Base-by-base conservation (phyloP, 352 stramenopile species). In the Phytophthora fragariae region DNA sequence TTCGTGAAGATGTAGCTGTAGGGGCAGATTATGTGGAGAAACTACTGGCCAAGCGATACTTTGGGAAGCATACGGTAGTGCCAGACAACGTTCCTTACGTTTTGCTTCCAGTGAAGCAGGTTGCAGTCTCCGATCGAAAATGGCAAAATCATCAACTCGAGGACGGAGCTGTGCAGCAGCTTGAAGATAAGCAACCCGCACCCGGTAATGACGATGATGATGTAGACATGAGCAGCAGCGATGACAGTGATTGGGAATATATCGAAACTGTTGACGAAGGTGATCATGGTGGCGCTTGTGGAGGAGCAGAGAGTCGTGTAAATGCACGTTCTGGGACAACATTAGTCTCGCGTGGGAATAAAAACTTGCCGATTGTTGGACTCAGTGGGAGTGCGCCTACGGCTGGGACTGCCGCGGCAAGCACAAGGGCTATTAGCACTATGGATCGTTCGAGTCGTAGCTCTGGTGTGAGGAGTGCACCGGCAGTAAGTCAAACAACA, bases 211-310 rank as follows among this genome's bases (percentile, higher is more conserved):
- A 49, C 17, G 21, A 15, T 2, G 54, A 60, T 29, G 19, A 46
- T 47, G 19, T 29, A 17, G 14, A 65, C 17, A 44, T 44, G 37
- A 66, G 60, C 11, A 58, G 27, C 33, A 58, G 49, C 31, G 60
- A 66, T 27, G 60, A 66, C 17, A 58, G 60, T 52, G 49, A 66
- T 2, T 65, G 59, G 47, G 47, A 65, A 57, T 57, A 10, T 24
- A 31, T 58, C 5, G 59, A 65, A 0, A n/a, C 55, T 1, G 33
- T 41, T 21, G 46, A 37, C 37, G 49, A 11, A 6, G 37, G 12
- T 27, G 49, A 56, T 6, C 15, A 56, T 9, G 49, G 9, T 56
- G 6, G 21, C 7, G 55, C 37, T 44, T 44, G 37, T 44, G 37
- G 2, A 3, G 37, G 37, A 44, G 17, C 31, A 11, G 55, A 33